Base-by-base conservation (phyloP, 768 basidiomycete genomes). In the Russula sp. region DNA sequence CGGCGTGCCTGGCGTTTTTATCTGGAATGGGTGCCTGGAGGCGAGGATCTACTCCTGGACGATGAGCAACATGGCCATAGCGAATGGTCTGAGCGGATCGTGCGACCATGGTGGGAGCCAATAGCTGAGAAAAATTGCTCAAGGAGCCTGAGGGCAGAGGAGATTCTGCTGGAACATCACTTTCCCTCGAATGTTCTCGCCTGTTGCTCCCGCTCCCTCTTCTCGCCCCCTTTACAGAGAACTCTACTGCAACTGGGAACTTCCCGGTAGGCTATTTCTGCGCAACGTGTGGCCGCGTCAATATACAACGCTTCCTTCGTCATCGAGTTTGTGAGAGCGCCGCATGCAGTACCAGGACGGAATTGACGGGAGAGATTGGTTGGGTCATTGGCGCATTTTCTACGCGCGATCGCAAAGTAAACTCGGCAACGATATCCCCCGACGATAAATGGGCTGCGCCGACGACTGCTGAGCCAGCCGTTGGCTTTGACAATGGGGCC, bases 41-140 rank as follows among this genome's bases (percentile, higher is more conserved):
- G 68, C 18, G 68, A 69, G 26, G 65, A 63, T 8, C 13, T 61
- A 32, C 66, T 69, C 13, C 40, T 38, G 22, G 59, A 63, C 20
- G 66, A 67, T 8, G 59, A 36, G 26, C 52, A 48, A 13, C 34
- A 54, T n/a, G 60, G 42, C n/a, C 10, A 51, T 10, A 14, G 5
- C 36, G 57, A 49, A 34, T 69, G 68, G 68, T 48, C 16, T 4
- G 18, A 6, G 20, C 36, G 44, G 32, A 30, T 57, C 18, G 46
- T 28, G 59, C 50, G 50, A 11, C 68, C 68, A 10, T 69, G 68
- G 68, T 69, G 68, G 68, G 68, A 69, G 53, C 36, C 49, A 10
- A n/a, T 30, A 30, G 28, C 28, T 2, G 3, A 30, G 28, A 30
- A 2, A 30, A 30, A 30, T 30, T 30, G 5, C 28, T 30, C 28